phyloP scores from a whole-genome alignment of 2,329 filamentous ascomycete species.

The Monosporascus sp. region DNA sequence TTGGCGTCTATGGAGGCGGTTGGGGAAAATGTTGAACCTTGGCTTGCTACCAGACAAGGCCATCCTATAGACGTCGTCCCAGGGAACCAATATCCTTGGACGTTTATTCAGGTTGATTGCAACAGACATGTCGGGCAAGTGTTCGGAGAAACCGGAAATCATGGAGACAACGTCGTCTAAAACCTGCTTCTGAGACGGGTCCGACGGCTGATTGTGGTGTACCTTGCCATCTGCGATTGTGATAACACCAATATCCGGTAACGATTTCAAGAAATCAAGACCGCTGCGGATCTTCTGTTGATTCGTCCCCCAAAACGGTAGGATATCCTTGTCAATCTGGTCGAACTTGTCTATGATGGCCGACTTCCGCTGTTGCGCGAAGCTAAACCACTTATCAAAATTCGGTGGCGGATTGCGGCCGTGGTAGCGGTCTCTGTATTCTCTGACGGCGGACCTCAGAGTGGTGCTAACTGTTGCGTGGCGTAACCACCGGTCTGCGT shows the following conservation, averaged over 20 bases:
- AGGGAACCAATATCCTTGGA: constrained; percentile 65
- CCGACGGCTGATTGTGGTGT: constrained; percentile 29
- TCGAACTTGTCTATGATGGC: constrained; percentile 75
- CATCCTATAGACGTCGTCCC: constrained; percentile 49
- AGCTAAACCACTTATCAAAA: constrained; percentile 82
- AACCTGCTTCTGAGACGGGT: constrained; percentile 27
- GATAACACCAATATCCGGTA: constrained; percentile 41
- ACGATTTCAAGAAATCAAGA: constrained; percentile 33
- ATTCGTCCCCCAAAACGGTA: constrained; percentile 71
- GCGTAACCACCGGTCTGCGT: constrained; percentile 44
- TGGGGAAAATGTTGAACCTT: constrained; percentile 48
- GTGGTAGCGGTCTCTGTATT: constrained; percentile 49
- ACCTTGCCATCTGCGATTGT: constrained; percentile 62
- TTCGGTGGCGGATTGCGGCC: constrained; percentile 69
- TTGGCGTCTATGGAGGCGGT: constrained; percentile 26
- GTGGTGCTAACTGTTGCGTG: constrained; percentile 42
- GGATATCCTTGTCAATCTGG: constrained; percentile 68
- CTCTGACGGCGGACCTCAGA: constrained; percentile 39
- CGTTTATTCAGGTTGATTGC: constrained; percentile 77
- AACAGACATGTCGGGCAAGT: constrained; percentile 77
- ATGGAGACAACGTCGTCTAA: constrained; percentile 53
- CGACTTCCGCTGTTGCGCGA: constrained; percentile 63
- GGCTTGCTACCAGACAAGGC: constrained; percentile 22
- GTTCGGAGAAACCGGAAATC: constrained; percentile 64
- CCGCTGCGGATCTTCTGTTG: constrained; percentile 63